Evolutionary conservation across 23 red algal species (phyloP).

Genomic region (Agarophyton chilense): DNA sequence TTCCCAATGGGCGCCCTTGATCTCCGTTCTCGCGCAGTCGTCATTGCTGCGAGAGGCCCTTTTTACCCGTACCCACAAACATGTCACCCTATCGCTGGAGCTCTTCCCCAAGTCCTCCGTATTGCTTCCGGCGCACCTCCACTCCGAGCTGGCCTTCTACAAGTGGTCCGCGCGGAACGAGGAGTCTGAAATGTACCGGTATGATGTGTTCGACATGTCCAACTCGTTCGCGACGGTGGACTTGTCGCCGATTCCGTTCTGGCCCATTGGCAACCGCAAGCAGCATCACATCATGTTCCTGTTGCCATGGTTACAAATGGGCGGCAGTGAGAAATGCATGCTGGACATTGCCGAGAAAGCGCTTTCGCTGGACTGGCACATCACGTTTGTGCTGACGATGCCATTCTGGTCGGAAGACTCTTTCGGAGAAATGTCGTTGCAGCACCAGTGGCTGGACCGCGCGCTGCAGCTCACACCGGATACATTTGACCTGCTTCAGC

Average conservation of each 20-base stretch:
- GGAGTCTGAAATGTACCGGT: constrained; percentile 55
- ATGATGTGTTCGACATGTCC: not conserved
- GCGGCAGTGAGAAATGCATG: constrained; percentile 67
- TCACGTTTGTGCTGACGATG: constrained; percentile 69
- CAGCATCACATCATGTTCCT: constrained; percentile 36
- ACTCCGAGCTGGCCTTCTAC: constrained; percentile 39
- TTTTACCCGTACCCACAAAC: constrained; percentile 18
- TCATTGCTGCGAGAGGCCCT: constrained; percentile 31
- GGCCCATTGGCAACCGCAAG: constrained; percentile 3
- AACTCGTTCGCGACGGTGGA: not conserved
- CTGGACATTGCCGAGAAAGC: constrained; percentile 49
- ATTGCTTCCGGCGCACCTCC: constrained; percentile 29
- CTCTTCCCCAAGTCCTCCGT: not conserved
- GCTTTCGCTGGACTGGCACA: constrained; percentile 24
- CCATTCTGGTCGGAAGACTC: constrained; percentile 50
- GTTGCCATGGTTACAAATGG: constrained; percentile 71
- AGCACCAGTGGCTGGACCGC: constrained; percentile 48
- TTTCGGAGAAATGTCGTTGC: constrained; percentile 37
- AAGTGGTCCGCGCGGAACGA: constrained; percentile 56
- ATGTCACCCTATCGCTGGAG: constrained; percentile 7
- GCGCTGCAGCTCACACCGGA: constrained; percentile 40
- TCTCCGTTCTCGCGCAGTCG: not conserved
- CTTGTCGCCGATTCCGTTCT: constrained; percentile 33
- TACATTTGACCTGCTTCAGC: constrained; percentile 34
- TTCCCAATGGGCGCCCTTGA: not conserved